Conservation (phyloP, 768 basidiomycete species). For the Flagelloscypha sp. region DNA sequence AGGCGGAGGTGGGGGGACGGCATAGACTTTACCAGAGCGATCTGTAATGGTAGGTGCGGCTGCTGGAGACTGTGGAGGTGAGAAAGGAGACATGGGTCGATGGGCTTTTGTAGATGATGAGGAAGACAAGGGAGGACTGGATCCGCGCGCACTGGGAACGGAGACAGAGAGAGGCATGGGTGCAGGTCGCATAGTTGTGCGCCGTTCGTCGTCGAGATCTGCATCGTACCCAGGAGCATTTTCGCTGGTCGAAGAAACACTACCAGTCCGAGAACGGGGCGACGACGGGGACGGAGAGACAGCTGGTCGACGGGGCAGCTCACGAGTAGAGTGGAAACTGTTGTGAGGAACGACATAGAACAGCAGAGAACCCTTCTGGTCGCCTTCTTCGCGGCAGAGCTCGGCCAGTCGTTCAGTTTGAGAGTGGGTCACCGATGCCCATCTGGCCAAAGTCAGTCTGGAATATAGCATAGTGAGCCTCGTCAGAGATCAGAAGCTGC, state of each 20-base stretch:
- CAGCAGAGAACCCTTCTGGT: constrained; percentile 74
- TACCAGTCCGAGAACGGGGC: constrained; percentile 56
- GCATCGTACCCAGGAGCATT: constrained; percentile 61
- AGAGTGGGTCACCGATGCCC: constrained; percentile 65
- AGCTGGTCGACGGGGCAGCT: constrained; percentile 20
- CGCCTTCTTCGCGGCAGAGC: constrained; percentile 65
- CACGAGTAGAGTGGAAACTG: too few species aligned
- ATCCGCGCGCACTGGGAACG: constrained; percentile 19
- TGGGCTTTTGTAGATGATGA: constrained; percentile 29
- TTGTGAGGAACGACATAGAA: constrained; percentile 80
- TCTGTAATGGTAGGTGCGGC: constrained; percentile 14
- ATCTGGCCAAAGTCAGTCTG: constrained; percentile 80
- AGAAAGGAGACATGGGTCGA: constrained; percentile 23
- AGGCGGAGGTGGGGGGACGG: constrained; percentile 31
- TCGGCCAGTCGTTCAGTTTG: constrained; percentile 62
- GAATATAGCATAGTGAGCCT: constrained; percentile 71
- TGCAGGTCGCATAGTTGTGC: constrained; percentile 34
- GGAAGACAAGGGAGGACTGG: constrained; percentile 29
- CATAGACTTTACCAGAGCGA: constrained; percentile 19
- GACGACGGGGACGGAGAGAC: constrained; percentile 44
- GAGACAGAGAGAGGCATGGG: constrained; percentile 29
- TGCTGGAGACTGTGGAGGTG: constrained; percentile 1
- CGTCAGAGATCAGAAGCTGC: constrained; percentile 75
- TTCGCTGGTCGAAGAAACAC: constrained; percentile 63
- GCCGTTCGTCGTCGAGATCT: constrained; percentile 54